Evolutionary conservation across 805 yeast species (phyloP).

Genomic region (Monosporozyma servazzii): DNA sequence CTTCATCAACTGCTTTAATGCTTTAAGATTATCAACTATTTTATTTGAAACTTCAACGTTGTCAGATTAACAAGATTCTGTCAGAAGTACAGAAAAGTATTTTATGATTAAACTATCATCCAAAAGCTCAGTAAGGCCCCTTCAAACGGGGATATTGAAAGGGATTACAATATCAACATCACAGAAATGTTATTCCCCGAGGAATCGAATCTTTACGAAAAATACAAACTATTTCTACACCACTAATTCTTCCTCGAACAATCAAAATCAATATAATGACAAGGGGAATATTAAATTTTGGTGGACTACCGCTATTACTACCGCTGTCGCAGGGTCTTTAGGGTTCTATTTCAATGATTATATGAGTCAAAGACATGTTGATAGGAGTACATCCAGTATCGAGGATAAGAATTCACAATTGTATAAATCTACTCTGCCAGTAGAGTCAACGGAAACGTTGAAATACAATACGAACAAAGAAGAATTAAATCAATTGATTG

Average conservation of each 20-base stretch:
- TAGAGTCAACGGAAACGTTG: conserved; percentile 17
- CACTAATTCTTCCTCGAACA: background rate
- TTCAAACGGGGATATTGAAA: background rate
- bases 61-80: no score
- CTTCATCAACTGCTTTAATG: no score
- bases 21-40: no score
- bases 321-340: background rate
- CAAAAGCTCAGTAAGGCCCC: background rate
- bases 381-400: background rate
- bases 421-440: conserved; percentile 12
- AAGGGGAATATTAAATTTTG: background rate
- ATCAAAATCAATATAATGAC: background rate
- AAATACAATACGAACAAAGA: conserved; percentile 30
- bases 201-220: background rate
- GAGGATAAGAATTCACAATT: background rate
- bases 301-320: background rate
- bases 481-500: conserved; percentile 34
- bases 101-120: no score
- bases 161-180: no score
- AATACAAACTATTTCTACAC: background rate
- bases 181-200: background rate
- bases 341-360: background rate
- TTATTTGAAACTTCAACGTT: no score
- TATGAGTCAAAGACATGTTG: background rate
- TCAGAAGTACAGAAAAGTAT: no score